phyloP scores from a whole-genome alignment of 805 yeast genomes.

The Saccharomycopsis schoenii region DNA sequence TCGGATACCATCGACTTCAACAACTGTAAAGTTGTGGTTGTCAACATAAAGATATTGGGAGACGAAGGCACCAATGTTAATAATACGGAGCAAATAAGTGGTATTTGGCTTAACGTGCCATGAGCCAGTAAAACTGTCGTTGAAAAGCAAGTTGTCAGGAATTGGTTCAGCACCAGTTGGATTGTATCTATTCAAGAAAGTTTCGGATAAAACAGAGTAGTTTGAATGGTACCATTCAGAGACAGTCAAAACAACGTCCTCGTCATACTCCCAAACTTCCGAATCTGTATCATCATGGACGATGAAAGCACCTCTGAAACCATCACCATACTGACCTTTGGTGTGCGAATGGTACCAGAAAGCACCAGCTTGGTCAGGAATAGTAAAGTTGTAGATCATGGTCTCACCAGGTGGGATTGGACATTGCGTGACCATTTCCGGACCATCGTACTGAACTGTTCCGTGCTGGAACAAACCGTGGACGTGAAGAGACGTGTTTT shows the following conservation, averaged over 20 bases:
- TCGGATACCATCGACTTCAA: constrained; percentile 87
- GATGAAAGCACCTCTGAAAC: constrained; percentile 72
- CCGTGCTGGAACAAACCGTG: constrained; percentile 82
- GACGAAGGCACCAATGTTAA: constrained; percentile 85
- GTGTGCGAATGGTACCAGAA: constrained; percentile 98
- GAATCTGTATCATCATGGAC: constrained; percentile 53
- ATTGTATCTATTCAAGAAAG: constrained; percentile 63
- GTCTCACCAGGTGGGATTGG: constrained; percentile 77
- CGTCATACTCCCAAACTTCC: constrained; percentile 59
- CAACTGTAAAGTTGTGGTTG: constrained; percentile 76
- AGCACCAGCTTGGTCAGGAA: constrained; percentile 71
- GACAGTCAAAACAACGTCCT: constrained; percentile 58
- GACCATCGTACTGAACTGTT: constrained; percentile 80
- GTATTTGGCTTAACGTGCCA: constrained; percentile 75
- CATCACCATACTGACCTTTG: constrained; percentile 86
- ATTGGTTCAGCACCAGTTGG: constrained; percentile 99
- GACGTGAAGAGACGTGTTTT: constrained; percentile 77
- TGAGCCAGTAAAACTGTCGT: constrained; percentile 71
- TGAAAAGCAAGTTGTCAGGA: constrained; percentile 70
- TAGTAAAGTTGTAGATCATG: constrained; percentile 79
- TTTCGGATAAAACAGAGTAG: constrained; percentile 38
- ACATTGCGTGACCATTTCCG: constrained; percentile 81
- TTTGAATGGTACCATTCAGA: constrained; percentile 81
- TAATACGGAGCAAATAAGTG: constrained; percentile 71
- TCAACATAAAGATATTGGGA: constrained; percentile 86